Evolutionary conservation across 768 basidiomycete genomes (phyloP), one percentile per base, ranked within the genome.

Genomic region (Xanthoconium purpureum): DNA sequence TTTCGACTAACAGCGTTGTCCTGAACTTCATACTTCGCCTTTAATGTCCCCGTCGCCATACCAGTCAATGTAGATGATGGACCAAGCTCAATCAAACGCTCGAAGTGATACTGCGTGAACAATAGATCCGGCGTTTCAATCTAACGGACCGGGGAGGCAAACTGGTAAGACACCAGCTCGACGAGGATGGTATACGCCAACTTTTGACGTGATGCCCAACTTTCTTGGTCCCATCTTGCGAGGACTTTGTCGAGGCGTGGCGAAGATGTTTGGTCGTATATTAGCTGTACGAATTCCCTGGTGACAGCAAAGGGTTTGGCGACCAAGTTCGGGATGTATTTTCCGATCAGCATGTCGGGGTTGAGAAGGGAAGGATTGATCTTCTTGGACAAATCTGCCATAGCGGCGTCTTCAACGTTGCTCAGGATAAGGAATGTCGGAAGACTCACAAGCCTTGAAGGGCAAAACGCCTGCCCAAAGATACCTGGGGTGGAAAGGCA

Each of bases 401-500:
- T 32, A 56, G 56, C 6, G 43, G 24, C 20, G 14, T 30, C 7
- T 36, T 62, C 32, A 57, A 44, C 29, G 6, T 17, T 28, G 24
- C 13, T 50, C 45, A 44, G 17, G 50, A 43, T 51, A 37, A 52
- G 46, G 45, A 46, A 38, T 36, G 13, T 32, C 6, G 10, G 35
- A n/a, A 49, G 28, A 82, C 90, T 75, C 68, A 94, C 91, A 97
- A 54, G 93, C 91, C 63, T 94, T 86, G 91, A 97, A 96, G 11
- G 94, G 92, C 86, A 96, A 81, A 29, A 97, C 94, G 69, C 94
- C 94, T 15, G 95, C 95, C 97, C 97, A 99, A 38, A 99, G 83
- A 74, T 98, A 99, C 57, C 95, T 89, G 5, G 97, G 98, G 73
- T 99, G 97, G 91, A 99, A 99, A 5, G 97, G 97, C 2, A 99